Conservation (phyloP, 306 rosid genomes). For the Castanea crenata region DNA sequence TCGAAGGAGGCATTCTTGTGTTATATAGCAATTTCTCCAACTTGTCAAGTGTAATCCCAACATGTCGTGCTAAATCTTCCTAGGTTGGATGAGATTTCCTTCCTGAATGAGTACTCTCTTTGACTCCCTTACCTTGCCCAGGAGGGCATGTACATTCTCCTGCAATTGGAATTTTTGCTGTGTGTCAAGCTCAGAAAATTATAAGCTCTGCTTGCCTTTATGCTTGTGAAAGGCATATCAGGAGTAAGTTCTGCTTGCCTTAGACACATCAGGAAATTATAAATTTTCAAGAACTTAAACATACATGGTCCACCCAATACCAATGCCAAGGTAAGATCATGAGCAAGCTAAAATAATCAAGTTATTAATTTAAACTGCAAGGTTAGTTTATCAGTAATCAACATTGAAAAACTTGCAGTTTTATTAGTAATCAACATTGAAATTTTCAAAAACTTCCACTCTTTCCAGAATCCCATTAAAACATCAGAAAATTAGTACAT, state of each 20-base stretch:
- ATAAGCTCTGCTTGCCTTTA: no score
- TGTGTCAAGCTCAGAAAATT: background rate
- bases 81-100: slow-evolving; percentile 69
- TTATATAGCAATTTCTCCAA: slow-evolving; percentile 52
- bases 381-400: slow-evolving; percentile 5
- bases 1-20: slow-evolving; percentile 75
- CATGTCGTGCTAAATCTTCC: slow-evolving; percentile 70
- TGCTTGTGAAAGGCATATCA: no score
- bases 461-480: slow-evolving; percentile 3
- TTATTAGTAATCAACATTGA: slow-evolving; percentile 13
- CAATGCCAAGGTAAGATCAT: background rate
- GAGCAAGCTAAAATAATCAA: background rate
- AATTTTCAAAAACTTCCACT: slow-evolving; percentile 16
- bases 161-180: slow-evolving; percentile 32
- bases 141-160: slow-evolving; percentile 70
- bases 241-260: background rate
- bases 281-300: background rate
- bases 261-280: background rate
- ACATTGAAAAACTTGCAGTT: background rate
- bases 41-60: slow-evolving; percentile 73
- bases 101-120: slow-evolving; percentile 60
- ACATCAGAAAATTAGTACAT: background rate
- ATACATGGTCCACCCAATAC: background rate
- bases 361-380: background rate
- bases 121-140: slow-evolving; percentile 72